phyloP scores from a whole-genome alignment of 2,329 filamentous ascomycete genomes.

The Epichloe sibirici region DNA sequence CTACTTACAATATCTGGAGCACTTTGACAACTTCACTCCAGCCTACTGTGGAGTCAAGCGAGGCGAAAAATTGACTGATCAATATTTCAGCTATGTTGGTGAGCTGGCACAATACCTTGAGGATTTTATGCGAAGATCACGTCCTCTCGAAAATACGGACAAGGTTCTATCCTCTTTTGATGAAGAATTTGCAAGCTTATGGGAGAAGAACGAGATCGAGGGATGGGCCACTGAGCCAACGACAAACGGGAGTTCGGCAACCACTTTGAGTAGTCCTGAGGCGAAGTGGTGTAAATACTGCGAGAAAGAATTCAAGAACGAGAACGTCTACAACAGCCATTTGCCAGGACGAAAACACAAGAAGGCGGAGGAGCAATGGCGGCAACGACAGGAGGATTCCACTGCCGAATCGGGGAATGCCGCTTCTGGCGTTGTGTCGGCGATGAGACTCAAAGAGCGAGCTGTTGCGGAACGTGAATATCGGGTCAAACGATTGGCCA shows the following conservation, averaged over 20 bases:
- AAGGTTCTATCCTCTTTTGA: constrained; percentile 67
- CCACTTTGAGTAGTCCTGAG: constrained; percentile 32
- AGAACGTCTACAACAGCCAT: constrained; percentile 87
- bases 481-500: constrained; percentile 65
- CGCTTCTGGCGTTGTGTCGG: constrained; percentile 19
- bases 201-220: constrained; percentile 66
- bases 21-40: constrained; percentile 75
- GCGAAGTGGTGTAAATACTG: constrained; percentile 85
- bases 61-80: constrained; percentile 77
- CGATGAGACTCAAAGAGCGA: constrained; percentile 66
- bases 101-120: constrained; percentile 75
- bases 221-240: constrained; percentile 60
- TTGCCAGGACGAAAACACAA: constrained; percentile 74
- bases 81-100: constrained; percentile 83
- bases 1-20: constrained; percentile 86
- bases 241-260: constrained; percentile 13
- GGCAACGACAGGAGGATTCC: constrained; percentile 31
- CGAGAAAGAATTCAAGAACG: constrained; percentile 88
- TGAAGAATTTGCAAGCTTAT: constrained; percentile 69
- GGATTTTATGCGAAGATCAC: constrained; percentile 70
- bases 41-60: constrained; percentile 65
- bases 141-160: constrained; percentile 76
- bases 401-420: constrained; percentile 17
- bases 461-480: constrained; percentile 84
- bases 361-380: constrained; percentile 61